Conservation (phyloP, 306 rosid genomes). For the Cucumis cinereus region DNA sequence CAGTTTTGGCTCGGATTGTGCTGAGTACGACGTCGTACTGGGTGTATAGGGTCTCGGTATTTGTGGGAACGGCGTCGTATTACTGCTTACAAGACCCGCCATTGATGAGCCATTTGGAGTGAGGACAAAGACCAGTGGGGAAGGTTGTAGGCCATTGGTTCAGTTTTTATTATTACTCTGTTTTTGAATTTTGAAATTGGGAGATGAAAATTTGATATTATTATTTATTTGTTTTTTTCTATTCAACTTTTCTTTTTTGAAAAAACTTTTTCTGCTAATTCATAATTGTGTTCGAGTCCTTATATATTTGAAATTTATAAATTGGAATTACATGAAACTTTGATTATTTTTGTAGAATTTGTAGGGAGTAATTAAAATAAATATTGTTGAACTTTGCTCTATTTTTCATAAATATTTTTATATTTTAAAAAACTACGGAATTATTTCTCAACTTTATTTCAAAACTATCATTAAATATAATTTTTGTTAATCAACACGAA, state of each 20-base stretch:
- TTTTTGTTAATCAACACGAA: no score
- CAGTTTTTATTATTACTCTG: neutral
- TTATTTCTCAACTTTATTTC: no score
- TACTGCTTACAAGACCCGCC: neutral
- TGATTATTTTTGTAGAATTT: neutral
- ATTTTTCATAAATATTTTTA: neutral
- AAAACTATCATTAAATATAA: no score
- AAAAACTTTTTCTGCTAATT: neutral
- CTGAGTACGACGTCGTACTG: slow-evolving; percentile 2
- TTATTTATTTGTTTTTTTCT: neutral
- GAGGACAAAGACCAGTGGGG: slow-evolving; percentile 1
- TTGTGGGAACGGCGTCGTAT: slow-evolving; percentile 6
- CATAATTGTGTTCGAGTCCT: neutral
- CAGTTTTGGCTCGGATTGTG: neutral
- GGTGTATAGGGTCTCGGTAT: neutral
- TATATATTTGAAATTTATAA: neutral
- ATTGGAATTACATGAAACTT: neutral
- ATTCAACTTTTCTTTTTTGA: neutral
- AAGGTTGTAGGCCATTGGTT: neutral
- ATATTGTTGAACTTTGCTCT: neutral
- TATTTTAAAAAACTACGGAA: no score
- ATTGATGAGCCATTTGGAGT: slow-evolving; percentile 5
- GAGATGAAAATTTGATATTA: neutral
- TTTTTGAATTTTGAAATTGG: slow-evolving; percentile 6
- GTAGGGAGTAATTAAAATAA: no score